Percentiles rank a stretch among this genome's conserved stretches.
phyloP scores from a whole-genome alignment of 257 asterid genomes.

The Ocimum tenuiflorum region DNA sequence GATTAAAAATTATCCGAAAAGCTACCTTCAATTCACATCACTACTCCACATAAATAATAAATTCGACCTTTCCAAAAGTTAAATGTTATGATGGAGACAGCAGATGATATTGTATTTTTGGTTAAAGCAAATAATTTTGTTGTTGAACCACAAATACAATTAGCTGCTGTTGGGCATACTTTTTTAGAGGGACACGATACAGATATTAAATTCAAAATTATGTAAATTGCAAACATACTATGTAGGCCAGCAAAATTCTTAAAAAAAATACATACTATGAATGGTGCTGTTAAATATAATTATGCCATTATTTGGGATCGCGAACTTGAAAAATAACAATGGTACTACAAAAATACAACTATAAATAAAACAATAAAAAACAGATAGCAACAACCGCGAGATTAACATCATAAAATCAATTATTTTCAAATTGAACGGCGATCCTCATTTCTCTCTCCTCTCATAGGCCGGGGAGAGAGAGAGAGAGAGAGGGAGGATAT shows the following conservation, averaged over 20 bases:
- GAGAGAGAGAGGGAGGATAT: too few relatives aligned
- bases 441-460: constrained; percentile 48
- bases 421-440: constrained; percentile 34
- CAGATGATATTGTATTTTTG: constrained; percentile 12
- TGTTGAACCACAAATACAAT: constrained; percentile 23
- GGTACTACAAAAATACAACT: not conserved
- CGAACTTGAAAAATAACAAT: too few relatives aligned
- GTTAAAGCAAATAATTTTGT: too few relatives aligned
- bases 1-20: not conserved
- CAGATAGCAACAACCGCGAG: constrained; percentile 29
- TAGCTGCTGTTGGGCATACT: too few relatives aligned
- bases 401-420: constrained; percentile 29
- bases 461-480: constrained; percentile 22
- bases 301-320: too few relatives aligned
- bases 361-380: not conserved
- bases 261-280: too few relatives aligned
- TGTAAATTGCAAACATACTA: too few relatives aligned
- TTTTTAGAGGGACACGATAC: too few relatives aligned
- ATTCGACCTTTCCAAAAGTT: not conserved
- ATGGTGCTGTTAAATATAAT: too few relatives aligned
- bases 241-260: too few relatives aligned
- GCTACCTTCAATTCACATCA: constrained; percentile 6
- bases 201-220: too few relatives aligned
- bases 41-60: not conserved
- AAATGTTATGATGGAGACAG: constrained; percentile 18